Evolutionary conservation across 441 rosid genomes (phyloP).

Genomic region (Dalechampia spathulata): DNA sequence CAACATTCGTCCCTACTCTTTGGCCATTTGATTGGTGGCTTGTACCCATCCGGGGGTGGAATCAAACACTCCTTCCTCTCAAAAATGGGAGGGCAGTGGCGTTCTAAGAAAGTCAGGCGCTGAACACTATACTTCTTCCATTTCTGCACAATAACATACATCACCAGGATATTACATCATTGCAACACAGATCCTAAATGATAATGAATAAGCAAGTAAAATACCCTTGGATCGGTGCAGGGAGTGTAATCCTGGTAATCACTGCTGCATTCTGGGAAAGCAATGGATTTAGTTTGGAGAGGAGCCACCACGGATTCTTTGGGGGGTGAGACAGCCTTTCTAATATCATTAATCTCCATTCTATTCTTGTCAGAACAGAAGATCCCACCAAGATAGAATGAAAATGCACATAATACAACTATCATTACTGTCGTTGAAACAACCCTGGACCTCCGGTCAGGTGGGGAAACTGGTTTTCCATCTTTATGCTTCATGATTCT

Average conservation of each 20-base stretch:
- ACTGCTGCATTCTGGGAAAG: conserved; percentile 71
- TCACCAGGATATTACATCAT: not conserved
- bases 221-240: conserved; percentile 93
- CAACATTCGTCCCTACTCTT: conserved; percentile 87
- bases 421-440: conserved; percentile 49
- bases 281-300: conserved; percentile 45
- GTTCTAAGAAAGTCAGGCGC: conserved; percentile 88
- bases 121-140: conserved; percentile 85
- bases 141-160: conserved; percentile 42
- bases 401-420: conserved; percentile 57
- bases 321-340: conserved; percentile 42
- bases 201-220: not conserved
- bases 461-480: conserved; percentile 46
- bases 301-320: conserved; percentile 38
- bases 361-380: conserved; percentile 57
- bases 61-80: conserved; percentile 87
- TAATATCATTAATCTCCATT: conserved; percentile 25
- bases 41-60: conserved; percentile 95
- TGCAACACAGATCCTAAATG: not conserved
- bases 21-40: conserved; percentile 91
- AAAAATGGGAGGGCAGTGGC: conserved; percentile 85
- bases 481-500: conserved; percentile 74
- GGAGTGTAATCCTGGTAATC: conserved; percentile 95
- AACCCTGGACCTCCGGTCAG: conserved; percentile 42
- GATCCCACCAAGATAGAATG: conserved; percentile 86